A percentile compares a stretch with the other conserved stretches of the same genome.
Conservation (phyloP, 768 basidiomycete species). For the Fistulinella prunicolor region DNA sequence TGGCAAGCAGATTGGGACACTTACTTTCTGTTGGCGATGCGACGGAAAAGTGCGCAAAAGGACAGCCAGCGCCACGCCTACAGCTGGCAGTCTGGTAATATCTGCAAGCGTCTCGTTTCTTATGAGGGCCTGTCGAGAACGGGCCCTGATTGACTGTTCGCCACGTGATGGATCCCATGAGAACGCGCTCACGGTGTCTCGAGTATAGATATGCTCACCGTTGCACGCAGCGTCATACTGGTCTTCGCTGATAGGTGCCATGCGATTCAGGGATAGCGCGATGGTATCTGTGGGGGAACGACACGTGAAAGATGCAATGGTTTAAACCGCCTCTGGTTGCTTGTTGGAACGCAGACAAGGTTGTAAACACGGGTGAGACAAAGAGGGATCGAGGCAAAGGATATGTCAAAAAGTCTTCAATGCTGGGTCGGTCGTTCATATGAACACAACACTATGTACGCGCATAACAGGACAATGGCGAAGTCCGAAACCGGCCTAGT, state of each 20-base stretch:
- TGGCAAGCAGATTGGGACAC: not conserved
- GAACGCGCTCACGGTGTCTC: not conserved
- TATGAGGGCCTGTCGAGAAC: not conserved
- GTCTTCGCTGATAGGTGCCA: constrained; percentile 16
- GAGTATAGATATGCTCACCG: constrained; percentile 14
- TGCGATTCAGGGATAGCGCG: constrained; percentile 7
- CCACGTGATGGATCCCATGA: constrained; percentile 9
- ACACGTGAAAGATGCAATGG: not conserved
- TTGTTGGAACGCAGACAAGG: constrained; percentile 39
- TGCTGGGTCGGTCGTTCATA: constrained; percentile 15
- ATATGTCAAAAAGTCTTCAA: constrained; percentile 18
- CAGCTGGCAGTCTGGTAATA: constrained; percentile 27
- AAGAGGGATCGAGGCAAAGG: constrained; percentile 6
- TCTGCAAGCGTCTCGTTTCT: constrained; percentile 20
- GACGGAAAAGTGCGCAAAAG: constrained; percentile 20
- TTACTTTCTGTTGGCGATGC: constrained; percentile 16
- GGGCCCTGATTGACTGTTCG: constrained; percentile 10
- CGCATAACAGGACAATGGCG: constrained; percentile 30
- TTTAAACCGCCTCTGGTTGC: constrained; percentile 13
- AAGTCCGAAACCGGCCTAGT: constrained; percentile 38
- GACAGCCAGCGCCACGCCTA: constrained; percentile 26
- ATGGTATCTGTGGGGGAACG: constrained; percentile 1
- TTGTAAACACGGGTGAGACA: constrained; percentile 27
- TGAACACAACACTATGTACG: constrained; percentile 14
- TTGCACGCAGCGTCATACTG: constrained; percentile 2